A percentile compares a stretch with the other conserved stretches of the same genome.
Evolutionary conservation across 225 moss, liverwort and hornwort species (phyloP).

Genomic region (Takakia lepidozioides): DNA sequence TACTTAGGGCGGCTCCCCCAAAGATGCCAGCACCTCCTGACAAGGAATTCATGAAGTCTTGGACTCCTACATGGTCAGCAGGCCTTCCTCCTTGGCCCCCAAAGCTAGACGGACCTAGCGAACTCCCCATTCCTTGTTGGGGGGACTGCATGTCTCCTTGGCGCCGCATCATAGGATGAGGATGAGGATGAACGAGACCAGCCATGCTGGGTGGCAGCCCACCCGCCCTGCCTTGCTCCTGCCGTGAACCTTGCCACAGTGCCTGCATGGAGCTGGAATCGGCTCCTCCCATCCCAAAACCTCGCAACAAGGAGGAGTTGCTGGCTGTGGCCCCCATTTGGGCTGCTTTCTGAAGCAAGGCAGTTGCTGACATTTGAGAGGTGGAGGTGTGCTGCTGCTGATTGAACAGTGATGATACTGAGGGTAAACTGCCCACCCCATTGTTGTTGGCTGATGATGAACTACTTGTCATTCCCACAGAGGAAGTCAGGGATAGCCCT

Average conservation of each 20-base stretch:
- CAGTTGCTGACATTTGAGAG: constrained; percentile 98
- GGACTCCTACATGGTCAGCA: constrained; percentile 40
- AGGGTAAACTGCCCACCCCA: constrained; percentile 45
- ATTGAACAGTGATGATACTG: constrained; percentile 73
- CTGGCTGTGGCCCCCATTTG: constrained; percentile 97
- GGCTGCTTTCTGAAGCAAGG: constrained; percentile 97
- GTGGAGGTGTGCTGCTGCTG: constrained; percentile 74
- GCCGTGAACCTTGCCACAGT: constrained; percentile 88
- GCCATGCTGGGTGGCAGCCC: constrained; percentile 82
- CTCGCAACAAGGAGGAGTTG: constrained; percentile 79
- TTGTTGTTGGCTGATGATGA: constrained; percentile 70
- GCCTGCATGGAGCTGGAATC: constrained; percentile 68
- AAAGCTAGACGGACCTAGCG: constrained; percentile 64
- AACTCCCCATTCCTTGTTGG: constrained; percentile 72
- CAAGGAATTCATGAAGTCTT: constrained; percentile 88
- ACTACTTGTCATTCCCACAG: constrained; percentile 75
- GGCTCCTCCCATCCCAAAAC: constrained; percentile 84
- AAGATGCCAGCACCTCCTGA: constrained; percentile 55
- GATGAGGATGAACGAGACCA: constrained; percentile 57
- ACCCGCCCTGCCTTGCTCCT: constrained; percentile 93
- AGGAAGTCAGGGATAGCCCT: constrained; percentile 76
- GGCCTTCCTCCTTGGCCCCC: constrained; percentile 67
- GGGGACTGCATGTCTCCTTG: constrained; percentile 76
- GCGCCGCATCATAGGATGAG: constrained; percentile 81
- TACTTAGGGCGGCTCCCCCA: constrained; percentile 38